Evolutionary conservation across 192 early-diverging fungal genomes (phyloP).

Genomic region (Backusella circina): DNA sequence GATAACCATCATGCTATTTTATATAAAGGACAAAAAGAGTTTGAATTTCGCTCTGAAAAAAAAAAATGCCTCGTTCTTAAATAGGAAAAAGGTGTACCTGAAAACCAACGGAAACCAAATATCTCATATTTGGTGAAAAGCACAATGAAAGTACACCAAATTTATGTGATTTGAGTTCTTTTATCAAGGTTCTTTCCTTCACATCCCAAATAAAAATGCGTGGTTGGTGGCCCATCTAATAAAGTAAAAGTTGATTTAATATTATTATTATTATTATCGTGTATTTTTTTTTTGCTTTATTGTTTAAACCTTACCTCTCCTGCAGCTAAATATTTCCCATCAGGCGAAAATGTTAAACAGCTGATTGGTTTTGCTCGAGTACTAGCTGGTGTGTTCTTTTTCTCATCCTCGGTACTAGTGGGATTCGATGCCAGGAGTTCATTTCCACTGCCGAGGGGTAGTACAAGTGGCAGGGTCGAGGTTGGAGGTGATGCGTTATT

Average conservation of each 20-base stretch:
- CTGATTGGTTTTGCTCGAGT: constrained; percentile 60
- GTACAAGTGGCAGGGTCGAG: neutral
- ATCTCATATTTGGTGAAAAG: constrained; percentile 70
- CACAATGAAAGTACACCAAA: constrained; percentile 66
- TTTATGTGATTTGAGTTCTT: constrained; percentile 71
- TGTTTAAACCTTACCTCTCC: constrained; percentile 57
- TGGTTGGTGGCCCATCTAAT: constrained; percentile 79
- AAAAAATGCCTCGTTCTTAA: neutral
- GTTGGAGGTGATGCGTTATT: neutral
- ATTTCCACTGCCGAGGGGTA: constrained; percentile 6
- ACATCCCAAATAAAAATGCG: constrained; percentile 72
- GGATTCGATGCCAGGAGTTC: neutral
- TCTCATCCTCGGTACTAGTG: constrained; percentile 14
- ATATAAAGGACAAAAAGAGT: neutral
- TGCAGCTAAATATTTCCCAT: constrained; percentile 69
- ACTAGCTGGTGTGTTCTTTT: constrained; percentile 25
- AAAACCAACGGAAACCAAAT: constrained; percentile 71
- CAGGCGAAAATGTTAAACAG: constrained; percentile 69
- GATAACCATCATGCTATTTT: constrained; percentile 70
- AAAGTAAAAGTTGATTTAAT: no score
- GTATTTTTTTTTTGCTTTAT: neutral
- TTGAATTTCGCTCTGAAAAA: neutral
- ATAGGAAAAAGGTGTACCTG: constrained; percentile 46
- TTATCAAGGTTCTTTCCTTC: constrained; percentile 43
- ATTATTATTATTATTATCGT: neutral